phyloP scores from a whole-genome alignment of 345 rosid genomes.

The Citrus trifoliata region DNA sequence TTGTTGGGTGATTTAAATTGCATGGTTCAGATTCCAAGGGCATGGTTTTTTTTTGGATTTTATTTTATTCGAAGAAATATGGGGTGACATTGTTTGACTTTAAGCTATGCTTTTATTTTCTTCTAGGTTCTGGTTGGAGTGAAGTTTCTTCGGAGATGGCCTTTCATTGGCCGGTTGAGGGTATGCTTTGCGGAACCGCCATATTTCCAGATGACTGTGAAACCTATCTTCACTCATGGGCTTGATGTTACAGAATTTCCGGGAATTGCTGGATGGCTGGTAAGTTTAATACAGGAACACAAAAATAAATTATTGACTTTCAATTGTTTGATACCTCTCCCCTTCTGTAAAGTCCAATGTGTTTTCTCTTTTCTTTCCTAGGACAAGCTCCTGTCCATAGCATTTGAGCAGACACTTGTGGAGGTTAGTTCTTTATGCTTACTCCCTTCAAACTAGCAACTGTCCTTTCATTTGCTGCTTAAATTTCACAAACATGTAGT shows the following conservation, averaged over 20 bases:
- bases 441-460: background rate
- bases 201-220: slow-evolving; percentile 88
- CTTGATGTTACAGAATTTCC: slow-evolving; percentile 87
- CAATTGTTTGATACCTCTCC: slow-evolving; percentile 7
- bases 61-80: background rate
- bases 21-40: background rate
- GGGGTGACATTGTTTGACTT: background rate
- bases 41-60: background rate
- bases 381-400: slow-evolving; percentile 87
- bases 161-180: slow-evolving; percentile 80
- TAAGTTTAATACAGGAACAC: slow-evolving; percentile 33
- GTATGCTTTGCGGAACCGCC: slow-evolving; percentile 98
- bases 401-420: slow-evolving; percentile 88
- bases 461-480: background rate
- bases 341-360: slow-evolving; percentile 4
- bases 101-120: background rate
- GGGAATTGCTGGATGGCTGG: slow-evolving; percentile 99
- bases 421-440: slow-evolving; percentile 39
- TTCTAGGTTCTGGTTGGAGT: slow-evolving; percentile 83
- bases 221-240: slow-evolving; percentile 73
- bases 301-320: slow-evolving; percentile 8
- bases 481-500: background rate
- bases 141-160: slow-evolving; percentile 84
- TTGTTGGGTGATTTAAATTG: background rate
- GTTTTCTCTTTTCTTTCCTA: slow-evolving; percentile 27